phyloP scores from a whole-genome alignment of 75 land plant genomes.

The Sequoiadendron giganteum region DNA sequence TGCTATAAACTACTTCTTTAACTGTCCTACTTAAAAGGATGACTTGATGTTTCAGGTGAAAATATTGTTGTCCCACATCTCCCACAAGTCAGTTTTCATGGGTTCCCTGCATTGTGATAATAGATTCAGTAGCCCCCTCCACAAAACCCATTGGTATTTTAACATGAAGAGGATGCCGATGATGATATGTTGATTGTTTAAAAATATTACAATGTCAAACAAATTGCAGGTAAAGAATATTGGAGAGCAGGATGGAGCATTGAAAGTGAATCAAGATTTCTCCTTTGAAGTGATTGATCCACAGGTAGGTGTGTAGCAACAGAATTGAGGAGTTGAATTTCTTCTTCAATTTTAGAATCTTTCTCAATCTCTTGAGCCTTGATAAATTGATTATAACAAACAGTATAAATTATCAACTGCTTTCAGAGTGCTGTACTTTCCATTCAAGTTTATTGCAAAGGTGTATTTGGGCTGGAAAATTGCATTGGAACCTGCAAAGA shows the following conservation, averaged over 20 bases:
- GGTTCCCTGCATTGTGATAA: neutral
- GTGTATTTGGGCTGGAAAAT: conserved; percentile 14
- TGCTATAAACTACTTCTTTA: neutral
- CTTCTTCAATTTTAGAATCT: neutral
- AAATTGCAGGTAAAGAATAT: conserved; percentile 15
- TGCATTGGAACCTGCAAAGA: neutral
- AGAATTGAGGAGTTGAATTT: neutral
- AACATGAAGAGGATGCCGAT: neutral
- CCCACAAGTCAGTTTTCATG: neutral
- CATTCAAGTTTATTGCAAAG: conserved; percentile 11
- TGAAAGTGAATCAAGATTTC: conserved; percentile 44
- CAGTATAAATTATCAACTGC: neutral
- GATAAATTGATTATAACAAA: neutral
- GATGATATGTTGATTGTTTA: neutral
- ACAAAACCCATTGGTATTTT: neutral
- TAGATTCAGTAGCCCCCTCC: neutral
- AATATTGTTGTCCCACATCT: neutral
- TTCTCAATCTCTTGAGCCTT: neutral
- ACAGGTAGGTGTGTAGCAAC: conserved; percentile 14
- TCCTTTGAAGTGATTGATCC: conserved; percentile 45
- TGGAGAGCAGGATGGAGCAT: conserved; percentile 22
- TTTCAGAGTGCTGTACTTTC: conserved; percentile 14
- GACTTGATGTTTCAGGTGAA: neutral
- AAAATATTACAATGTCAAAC: neutral
- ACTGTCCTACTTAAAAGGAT: neutral